A percentile compares a stretch with the other conserved stretches of the same genome.
Evolutionary conservation across 73 alveolate species (phyloP).

Genomic region (Durusdinium trenchii): DNA sequence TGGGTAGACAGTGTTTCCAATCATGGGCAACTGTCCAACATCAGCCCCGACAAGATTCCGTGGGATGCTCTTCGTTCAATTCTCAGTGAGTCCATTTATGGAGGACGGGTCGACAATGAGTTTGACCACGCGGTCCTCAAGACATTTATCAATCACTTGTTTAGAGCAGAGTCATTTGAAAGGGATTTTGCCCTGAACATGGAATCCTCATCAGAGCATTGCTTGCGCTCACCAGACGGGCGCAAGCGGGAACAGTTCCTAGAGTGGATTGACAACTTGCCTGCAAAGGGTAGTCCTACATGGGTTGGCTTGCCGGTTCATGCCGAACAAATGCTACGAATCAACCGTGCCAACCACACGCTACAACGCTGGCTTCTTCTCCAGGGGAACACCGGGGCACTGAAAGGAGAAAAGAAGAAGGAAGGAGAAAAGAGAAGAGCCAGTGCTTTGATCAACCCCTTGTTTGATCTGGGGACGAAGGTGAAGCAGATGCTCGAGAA

Average conservation of each 20-base stretch:
- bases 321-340: constrained; percentile 96
- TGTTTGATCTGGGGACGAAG: constrained; percentile 81
- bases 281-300: constrained; percentile 89
- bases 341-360: constrained; percentile 94
- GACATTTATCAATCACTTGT: constrained; percentile 97
- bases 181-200: constrained; percentile 79
- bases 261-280: constrained; percentile 91
- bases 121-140: constrained; percentile 98
- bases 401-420: constrained; percentile 80
- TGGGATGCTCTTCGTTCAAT: constrained; percentile 99
- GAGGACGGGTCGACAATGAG: constrained; percentile 99
- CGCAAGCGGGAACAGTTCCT: constrained; percentile 95
- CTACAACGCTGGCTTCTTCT: constrained; percentile 81
- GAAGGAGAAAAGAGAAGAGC: constrained; percentile 91
- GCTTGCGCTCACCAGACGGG: constrained; percentile 75
- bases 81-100: constrained; percentile 98
- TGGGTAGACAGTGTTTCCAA: constrained; percentile 97
- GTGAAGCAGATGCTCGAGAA: constrained; percentile 74
- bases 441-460: constrained; percentile 72
- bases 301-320: constrained; percentile 94
- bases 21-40: constrained; percentile 87
- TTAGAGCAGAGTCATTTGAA: constrained; percentile 93
- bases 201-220: constrained; percentile 82
- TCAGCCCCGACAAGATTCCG: constrained; percentile 98
- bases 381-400: constrained; percentile 86